Evolutionary conservation across 2,329 filamentous ascomycete species (phyloP), one percentile per base, ranked within the genome.

Genomic region (Aspergillus calidoustus): DNA sequence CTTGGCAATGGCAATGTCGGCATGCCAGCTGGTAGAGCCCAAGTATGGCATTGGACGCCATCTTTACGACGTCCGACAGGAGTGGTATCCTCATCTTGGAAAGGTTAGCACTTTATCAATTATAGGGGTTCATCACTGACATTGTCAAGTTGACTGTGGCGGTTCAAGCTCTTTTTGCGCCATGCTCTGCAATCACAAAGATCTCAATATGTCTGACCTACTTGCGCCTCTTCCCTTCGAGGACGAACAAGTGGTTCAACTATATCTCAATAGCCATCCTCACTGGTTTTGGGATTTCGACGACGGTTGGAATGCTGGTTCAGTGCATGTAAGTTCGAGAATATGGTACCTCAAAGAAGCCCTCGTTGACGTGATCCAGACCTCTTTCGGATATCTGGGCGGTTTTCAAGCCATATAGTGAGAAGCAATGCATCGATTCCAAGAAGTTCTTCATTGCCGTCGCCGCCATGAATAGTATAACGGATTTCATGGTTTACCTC

Each of bases 401-500:
- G 9, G 49, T 59, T 41, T 25, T 48, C 41, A 53, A 59, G 23
- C 25, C 50, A 17, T 47, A 22, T 41, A 15, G n/a, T 13, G 34
- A 59, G 17, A 59, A 59, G n/a, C 50, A 49, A 22, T 59, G 57
- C 50, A 47, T 54, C 41, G 25, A 59, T 43, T 34, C 38, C 1
- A 43, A 59, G n/a, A 47, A 41, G 17, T 59, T 59, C 28, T 59
- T 47, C 43, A 59, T 54, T n/a, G 38, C 49, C 15, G 57, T 19
- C 28, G 57, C 57, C 9, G 50, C 49, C 19, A 38, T 59, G 22
- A 59, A 59, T 41, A 53, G 49, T n/a, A 44, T 54, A 25, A 59
- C 50, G 2, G 57, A 59, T 28, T 59, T 53, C 41, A 46, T 54
- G 28, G 57, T 59, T 52, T 59, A 59, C n/a, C 57, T 59, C 28